Evolutionary conservation across 306 rosid species (phyloP), one percentile per base, ranked within the genome.

Genomic region (Quercus variabilis): DNA sequence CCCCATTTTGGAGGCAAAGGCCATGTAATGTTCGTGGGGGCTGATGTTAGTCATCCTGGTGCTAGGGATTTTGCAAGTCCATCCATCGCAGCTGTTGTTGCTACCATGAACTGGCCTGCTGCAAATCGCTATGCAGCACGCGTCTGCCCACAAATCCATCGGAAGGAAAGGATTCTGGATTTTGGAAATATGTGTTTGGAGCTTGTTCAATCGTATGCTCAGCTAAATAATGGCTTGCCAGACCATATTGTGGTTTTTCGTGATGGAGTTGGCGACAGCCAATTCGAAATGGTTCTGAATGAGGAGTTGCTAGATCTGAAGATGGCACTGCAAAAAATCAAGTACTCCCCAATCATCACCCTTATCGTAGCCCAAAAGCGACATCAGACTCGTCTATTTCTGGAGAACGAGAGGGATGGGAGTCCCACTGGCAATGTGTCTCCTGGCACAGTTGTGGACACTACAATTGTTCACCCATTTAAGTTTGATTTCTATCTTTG

Each of bases 11-110:
- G 72, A 33, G 85, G 80, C 23, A 74, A 80, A n/a, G 89, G 80
- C 23, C 87, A 88, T 83, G 93, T 88, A 52, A 89, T 92, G 96
- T 89, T 92, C 74, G 55, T 92, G 6, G 97, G 97, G 67, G 97
- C 97, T 57, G 97, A 92, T 85, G 97, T 92, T 72, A 92, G 85
- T 79, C 97, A 92, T 82, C 96, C 97, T 5, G 90, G 82, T 33
- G 75, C 85, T 1, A 62, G 74, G 57, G 88, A 88, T 77, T 67
- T 30, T 6, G 70, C 49, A 14, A 85, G 96, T 81, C 94, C 92
- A 14, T 92, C 96, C 11, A 89, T 91, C 77, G 92, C 88, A 54
- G 97, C 96, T 33, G 92, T 91, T 49, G 97, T 92, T 75, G 92
- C 87, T 71, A 76, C 97, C n/a, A 70, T 89, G 69, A 91, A 92